These are phyloP conservation scores for Cyberlindnera mississippiensis DNA, from an alignment of 805 yeast species.

Conservation along the genomic window DNA sequence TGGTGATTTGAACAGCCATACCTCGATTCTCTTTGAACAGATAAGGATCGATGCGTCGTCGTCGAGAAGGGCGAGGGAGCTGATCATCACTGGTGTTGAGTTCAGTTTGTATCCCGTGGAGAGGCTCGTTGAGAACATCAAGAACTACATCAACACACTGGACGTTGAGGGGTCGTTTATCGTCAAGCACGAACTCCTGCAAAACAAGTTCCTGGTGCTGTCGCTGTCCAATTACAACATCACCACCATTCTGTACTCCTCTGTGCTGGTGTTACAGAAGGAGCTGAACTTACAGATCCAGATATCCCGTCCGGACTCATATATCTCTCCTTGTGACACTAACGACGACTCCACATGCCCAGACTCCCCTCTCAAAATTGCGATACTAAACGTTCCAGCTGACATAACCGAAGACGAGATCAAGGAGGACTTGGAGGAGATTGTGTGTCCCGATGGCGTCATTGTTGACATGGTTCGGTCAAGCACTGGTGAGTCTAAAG, in stretches of 20 bases:
- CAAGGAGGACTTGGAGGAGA: conserved; percentile 36
- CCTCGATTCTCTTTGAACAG: conserved; percentile 33
- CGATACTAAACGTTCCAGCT: conserved; percentile 41
- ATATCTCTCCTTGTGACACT: conserved; percentile 31
- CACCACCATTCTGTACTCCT: conserved; percentile 51
- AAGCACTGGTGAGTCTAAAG: conserved; percentile 48
- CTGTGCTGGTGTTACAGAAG: conserved; percentile 36
- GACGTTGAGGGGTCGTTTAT: conserved; percentile 40
- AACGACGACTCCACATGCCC: conserved; percentile 5
- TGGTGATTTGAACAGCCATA: conserved; percentile 29
- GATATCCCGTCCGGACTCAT: conserved; percentile 44
- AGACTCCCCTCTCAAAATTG: conserved; percentile 45
- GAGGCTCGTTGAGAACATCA: conserved; percentile 42
- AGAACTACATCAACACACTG: conserved; percentile 40
- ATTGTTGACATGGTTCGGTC: conserved; percentile 21
- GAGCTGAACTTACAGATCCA: conserved; percentile 30
- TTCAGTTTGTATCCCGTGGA: conserved; percentile 28
- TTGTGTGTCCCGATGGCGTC: conserved; percentile 15
- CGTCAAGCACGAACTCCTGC: conserved; percentile 31
- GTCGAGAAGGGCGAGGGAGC: conserved; percentile 27
- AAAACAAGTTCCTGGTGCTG: conserved; percentile 40
- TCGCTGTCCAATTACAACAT: conserved; percentile 47
- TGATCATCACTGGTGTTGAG: conserved; percentile 30
- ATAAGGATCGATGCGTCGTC: conserved; percentile 26
- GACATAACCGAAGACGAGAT: conserved; percentile 42